Base-by-base conservation (phyloP, 1,139 yeast species). In the Yamadazyma songkhlaensis region DNA sequence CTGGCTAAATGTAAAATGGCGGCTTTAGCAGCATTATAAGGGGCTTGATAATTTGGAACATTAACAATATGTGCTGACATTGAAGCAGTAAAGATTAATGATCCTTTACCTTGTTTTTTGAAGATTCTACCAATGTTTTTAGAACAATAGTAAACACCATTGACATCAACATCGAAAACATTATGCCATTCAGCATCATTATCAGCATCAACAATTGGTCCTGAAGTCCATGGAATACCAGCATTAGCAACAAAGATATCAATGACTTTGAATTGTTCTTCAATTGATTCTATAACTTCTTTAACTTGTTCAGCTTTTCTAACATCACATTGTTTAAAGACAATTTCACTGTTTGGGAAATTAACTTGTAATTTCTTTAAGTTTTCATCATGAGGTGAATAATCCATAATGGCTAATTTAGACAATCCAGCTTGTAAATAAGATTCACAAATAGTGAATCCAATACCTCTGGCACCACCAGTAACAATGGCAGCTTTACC, bases 21-120 rank as follows among this genome's bases (percentile, higher is more conserved):
- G 13, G 81, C 80, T 54, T 77, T 77, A 42, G 80, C 72, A 12
- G 79, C 72, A 48, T 75, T 77, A 54, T 77, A 78, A 12, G 81
- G 77, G 22, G 77, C 68, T 59, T 79, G 84, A 37, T 77, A 77
- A 57, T 79, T 81, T 34, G 85, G 85, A 53, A 77, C 77, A 59
- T 79, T 79, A 49, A 77, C 84, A 51, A 79, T 77, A 53, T 76
- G 75, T 31, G 78, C 84, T 27, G 84, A 77, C 81, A 78, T 78
- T 36, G 81, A 75, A 8, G 82, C 82, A 34, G 81, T 76, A 67
- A 77, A 76, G 43, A 79, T 67, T 45, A 77, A 59, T n/a, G 80
- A 69, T 25, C 85, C 76, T 30, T 52, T 54, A 24, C 72, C 71
- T 49, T 66, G 69, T 35, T 55, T 46, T 46, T 59, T 58, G 59